These are phyloP conservation scores for Eruca vesicaria DNA, from an alignment of 441 rosid species.

Conservation along the genomic window DNA sequence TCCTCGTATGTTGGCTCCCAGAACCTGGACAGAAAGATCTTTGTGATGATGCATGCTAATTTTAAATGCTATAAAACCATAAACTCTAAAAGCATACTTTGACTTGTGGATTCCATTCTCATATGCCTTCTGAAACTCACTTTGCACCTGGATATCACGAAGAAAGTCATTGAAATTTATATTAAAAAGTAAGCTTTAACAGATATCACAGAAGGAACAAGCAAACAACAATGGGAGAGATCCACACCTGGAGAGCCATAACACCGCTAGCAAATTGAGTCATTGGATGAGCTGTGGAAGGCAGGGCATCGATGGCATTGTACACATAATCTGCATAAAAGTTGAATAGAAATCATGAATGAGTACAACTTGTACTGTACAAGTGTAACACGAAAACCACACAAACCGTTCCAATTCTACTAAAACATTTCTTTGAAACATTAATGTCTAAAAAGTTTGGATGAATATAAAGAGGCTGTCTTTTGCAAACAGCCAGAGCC, in stretches of 20 bases:
- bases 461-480: neutral
- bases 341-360: conserved; percentile 16
- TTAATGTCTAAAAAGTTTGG: neutral
- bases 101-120: conserved; percentile 86
- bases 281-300: conserved; percentile 92
- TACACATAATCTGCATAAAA: conserved; percentile 65
- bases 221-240: neutral
- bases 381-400: conserved; percentile 16
- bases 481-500: conserved; percentile 10
- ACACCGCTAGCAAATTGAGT: conserved; percentile 92
- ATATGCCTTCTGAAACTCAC: conserved; percentile 96
- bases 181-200: neutral
- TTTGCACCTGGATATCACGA: conserved; percentile 68
- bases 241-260: conserved; percentile 92
- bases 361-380: neutral
- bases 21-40: conserved; percentile 49
- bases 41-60: conserved; percentile 25
- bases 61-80: conserved; percentile 8
- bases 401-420: neutral
- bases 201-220: neutral
- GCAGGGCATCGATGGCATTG: conserved; percentile 85
- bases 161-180: conserved; percentile 13
- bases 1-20: conserved; percentile 98
- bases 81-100: conserved; percentile 51
- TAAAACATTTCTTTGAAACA: neutral